Base-by-base conservation (phyloP, 2,329 filamentous ascomycete species). In the Blastomyces parvus region DNA sequence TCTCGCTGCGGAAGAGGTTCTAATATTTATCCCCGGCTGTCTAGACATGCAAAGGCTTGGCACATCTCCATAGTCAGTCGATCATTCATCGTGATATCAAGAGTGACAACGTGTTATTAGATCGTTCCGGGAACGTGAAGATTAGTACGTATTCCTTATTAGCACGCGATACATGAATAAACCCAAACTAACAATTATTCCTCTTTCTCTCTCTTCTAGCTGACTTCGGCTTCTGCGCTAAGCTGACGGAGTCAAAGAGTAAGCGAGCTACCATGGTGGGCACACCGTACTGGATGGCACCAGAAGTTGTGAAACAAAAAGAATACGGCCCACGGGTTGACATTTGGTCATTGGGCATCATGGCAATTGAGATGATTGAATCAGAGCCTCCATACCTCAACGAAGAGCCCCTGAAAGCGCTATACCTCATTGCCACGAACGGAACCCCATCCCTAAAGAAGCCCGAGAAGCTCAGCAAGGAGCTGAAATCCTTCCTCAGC, bases 281-380 rank as follows among this genome's bases (percentile, higher is more conserved):
- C 67, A 99, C 94, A 42, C 94, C 94, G 19, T 99, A 97, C 82
- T 99, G 94, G 94, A 99, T 99, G 94, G 94, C 94, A 9, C 94
- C 94, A 46, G 94, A 99, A 77, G 94, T 99, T 55, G 94, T 99
- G 74, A 97, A 97, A 81, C 94, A 97, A 76, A 97, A 97, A 81
- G 93, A 97, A 77, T 99, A 99, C 72, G 94, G 93, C 48, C 89
- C 90, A 73, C 97, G 97, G 82, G 94, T 97, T 66, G 94, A 99
- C 74, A 96, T 97, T 73, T 99, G 94, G 94, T 97, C 92, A 38
- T 81, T 99, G 66, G 94, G 94, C 72, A 99, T 99, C 79, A 99
- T 97, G 94, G 93, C 94, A 30, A 97, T 99, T 72, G 94, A 99
- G 78, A 97, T 99, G 94, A 97, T 97, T 72, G 94, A 99, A 76